Evolutionary conservation across 176 grass and related monocot species (phyloP), one percentile per base, ranked within the genome.

Genomic region (Pontederia paniculata): DNA sequence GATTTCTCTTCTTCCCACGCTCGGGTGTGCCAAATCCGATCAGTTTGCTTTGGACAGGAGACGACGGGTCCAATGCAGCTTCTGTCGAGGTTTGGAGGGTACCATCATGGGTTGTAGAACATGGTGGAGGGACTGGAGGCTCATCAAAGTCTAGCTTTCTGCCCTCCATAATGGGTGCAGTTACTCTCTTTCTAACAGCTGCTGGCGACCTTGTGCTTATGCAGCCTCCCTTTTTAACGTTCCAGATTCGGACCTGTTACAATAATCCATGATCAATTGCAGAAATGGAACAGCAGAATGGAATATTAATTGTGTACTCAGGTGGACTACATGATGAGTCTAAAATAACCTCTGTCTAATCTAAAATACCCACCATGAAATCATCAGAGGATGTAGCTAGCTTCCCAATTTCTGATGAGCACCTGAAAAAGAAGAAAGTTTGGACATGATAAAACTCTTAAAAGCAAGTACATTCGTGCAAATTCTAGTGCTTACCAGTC

Each of bases 311-410:
- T n/a, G 41, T 37, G 23, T 22, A 23, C 45, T n/a, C n/a, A n/a
- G n/a, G n/a, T n/a, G 23, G 20, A 17, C 13, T 23, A 51, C n/a
- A n/a, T n/a, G n/a, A n/a, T n/a, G n/a, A 21, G 11, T 68, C 6
- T 14, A 50, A 11, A n/a, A n/a, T 11, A 65, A 37, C 9, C 45
- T 1, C 14, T 16, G 42, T 17, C n/a, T 9, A 11, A 22, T 12
- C 12, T 54, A 11, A 21, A 1, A 22, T 10, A 70, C 77, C 77
- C 48, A 97, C 86, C 45, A 55, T 97, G 21, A 80, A 77, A 67
- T 97, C 93, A 80, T 97, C 93, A 18, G 86, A 77, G 77, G 80
- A 77, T 48, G 93, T 88, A 31, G 70, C 82, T 51, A 97, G 76
- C 77, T 91, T 90, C 68, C 83, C 93, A 12, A 90, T 44, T 58